Base-by-base conservation (phyloP, 106 monocot species). In the Dioscorea zingiberensis region DNA sequence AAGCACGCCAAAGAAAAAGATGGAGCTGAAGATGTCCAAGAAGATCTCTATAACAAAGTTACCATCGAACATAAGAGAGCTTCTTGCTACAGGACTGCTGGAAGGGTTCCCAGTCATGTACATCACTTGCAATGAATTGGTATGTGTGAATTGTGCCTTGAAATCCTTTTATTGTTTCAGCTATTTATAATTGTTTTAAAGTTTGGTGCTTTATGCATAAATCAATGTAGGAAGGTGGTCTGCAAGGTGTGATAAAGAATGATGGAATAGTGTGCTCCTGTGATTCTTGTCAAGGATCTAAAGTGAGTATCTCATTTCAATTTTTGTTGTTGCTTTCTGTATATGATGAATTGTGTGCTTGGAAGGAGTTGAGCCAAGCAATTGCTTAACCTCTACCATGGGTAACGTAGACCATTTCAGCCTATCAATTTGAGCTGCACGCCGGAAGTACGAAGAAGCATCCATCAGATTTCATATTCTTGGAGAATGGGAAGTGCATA, bases 361-460 rank as follows among this genome's bases (percentile, higher is more conserved):
- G 38, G 38, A 38, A 38, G 38, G 38, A 38, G 38, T 38, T 38
- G 38, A 38, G 38, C 48, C 26, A 66, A 77, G 7, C 27, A 64
- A 51, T 71, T 48, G 21, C 21, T 53, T 4, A 32, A 59, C 21
- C 44, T 18, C n/a, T 64, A 55, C 58, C 59, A 9, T 32, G 59
- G 13, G 23, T 16, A 27, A 75, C 57, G 56, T 73, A 98, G 98
- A 73, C 70, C 65, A 77, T 98, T 66, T 93, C 98, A 27, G 80
- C 86, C 5, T 82, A 77, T 69, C 62, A 81, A 18, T 97, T 97
- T 69, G 92, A 92, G 75, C 60, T 84, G 62, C 97, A 97, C 75
- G 83, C 92, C 55, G 92, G 97, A 14, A 97, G 97, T 59, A 88
- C 74, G 3, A 91, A 95, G 69, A 95, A 91, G 25, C 91, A 91